Conservation (phyloP, 805 yeast species). For the Groenewaldozyma salmanticensis region DNA sequence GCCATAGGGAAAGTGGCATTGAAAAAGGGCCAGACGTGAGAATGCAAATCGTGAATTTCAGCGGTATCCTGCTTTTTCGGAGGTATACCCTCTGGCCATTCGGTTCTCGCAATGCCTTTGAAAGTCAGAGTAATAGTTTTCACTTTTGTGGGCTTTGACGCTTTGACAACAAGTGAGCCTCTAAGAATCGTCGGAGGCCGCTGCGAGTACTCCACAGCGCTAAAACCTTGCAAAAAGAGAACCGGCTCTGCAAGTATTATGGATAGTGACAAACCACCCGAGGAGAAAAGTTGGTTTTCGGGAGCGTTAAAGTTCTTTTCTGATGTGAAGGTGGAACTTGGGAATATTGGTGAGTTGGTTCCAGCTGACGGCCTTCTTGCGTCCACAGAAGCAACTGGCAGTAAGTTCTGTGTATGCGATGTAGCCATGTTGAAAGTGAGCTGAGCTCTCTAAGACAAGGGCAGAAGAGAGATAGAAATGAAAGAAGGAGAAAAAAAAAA, state of each 20-base stretch:
- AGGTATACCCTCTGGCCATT: constrained; percentile 97
- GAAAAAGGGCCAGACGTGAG: constrained; percentile 90
- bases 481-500: not conserved
- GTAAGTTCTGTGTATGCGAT: not conserved
- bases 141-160: constrained; percentile 61
- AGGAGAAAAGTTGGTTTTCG: constrained; percentile 44
- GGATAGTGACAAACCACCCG: constrained; percentile 60
- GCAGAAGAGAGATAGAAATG: not conserved
- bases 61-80: constrained; percentile 62
- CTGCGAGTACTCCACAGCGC: constrained; percentile 38
- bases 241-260: constrained; percentile 71
- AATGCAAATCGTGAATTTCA: constrained; percentile 57
- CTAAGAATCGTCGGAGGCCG: constrained; percentile 46
- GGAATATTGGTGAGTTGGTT: constrained; percentile 9
- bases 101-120: constrained; percentile 65
- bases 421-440: not conserved
- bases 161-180: constrained; percentile 64
- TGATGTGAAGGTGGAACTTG: constrained; percentile 8
- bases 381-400: not conserved
- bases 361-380: not conserved
- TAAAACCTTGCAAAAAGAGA: constrained; percentile 75
- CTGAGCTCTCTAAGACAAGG: not conserved
- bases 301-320: constrained; percentile 8
- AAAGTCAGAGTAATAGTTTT: constrained; percentile 54
- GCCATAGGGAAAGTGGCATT: constrained; percentile 31